Evolutionary conservation across 306 rosid genomes (phyloP), one percentile per base, ranked within the genome.

Genomic region (Comarum palustre): DNA sequence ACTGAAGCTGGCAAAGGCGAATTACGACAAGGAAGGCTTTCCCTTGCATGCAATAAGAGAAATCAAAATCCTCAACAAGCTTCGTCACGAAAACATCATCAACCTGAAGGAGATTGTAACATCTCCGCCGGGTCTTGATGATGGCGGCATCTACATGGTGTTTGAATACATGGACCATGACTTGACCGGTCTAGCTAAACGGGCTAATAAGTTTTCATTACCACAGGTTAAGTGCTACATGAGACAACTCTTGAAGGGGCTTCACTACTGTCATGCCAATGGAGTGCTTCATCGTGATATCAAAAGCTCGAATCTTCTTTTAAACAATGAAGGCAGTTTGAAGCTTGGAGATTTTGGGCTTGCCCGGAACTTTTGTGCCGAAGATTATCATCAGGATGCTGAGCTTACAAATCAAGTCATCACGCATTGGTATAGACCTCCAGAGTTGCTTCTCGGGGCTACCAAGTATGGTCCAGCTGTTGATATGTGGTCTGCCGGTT

Each of bases 111-210:
- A 81, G 79, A 81, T 81, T 20, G 82, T 81, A 54, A 81, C 82
- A 15, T 81, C 85, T 63, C 84, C 87, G 52, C 22, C 32, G 74
- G 72, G 75, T 65, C 83, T 75, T 39, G 87, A 81, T 57, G 76
- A 75, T 58, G 85, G 85, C 57, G 87, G 81, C 52, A 81, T 84
- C 71, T 84, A 78, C 70, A 75, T 84, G 87, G 87, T 84, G 32
- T 84, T 84, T 34, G 87, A 84, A 65, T 84, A 84, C 77, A 84
- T 84, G 87, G 87, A 84, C 77, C 87, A 84, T 68, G 87, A 84
- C 73, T 78, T 84, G 74, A 81, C 87, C 9, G 87, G 87, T 11
- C 83, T 84, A 20, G 83, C 81, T n/a, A 79, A 78, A 38, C 16
- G 87, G 83, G 79, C 68, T 81, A 78, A 77, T 81, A 78, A 77